phyloP scores from a whole-genome alignment of 768 basidiomycete species.

The Saitozyma sp. region DNA sequence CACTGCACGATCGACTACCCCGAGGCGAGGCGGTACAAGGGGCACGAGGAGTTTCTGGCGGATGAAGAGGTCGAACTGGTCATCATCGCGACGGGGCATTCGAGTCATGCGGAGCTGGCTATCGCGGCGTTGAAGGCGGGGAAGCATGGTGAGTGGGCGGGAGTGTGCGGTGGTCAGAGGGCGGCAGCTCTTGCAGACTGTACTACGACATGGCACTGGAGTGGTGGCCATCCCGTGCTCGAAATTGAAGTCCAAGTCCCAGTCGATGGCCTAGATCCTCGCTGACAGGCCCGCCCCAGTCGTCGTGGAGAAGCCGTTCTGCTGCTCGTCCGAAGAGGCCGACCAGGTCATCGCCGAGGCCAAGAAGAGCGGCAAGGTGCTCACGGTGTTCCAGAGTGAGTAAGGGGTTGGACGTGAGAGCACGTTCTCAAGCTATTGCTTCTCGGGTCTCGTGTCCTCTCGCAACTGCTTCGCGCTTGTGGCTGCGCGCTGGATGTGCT shows the following conservation, averaged over 20 bases:
- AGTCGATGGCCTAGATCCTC: background rate
- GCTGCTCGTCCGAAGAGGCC: conserved; percentile 15
- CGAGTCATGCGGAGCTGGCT: conserved; percentile 13
- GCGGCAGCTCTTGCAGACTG: background rate
- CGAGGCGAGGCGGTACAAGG: conserved; percentile 8
- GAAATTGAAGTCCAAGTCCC: background rate
- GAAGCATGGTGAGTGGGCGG: conserved; percentile 17
- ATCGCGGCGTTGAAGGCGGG: conserved; percentile 17
- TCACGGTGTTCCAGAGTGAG: conserved; percentile 34
- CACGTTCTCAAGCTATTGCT: background rate
- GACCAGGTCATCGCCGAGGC: conserved; percentile 17
- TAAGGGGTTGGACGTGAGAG: too few species aligned
- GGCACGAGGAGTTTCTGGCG: conserved; percentile 12
- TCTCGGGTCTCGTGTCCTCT: too few species aligned
- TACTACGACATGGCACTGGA: too few species aligned
- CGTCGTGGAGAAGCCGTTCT: conserved; percentile 32
- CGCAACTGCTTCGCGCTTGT: too few species aligned
- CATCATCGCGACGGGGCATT: conserved; percentile 4
- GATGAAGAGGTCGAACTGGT: conserved; percentile 24
- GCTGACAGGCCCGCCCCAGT: conserved; percentile 11
- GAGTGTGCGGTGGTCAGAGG: too few species aligned
- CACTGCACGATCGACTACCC: conserved; percentile 14
- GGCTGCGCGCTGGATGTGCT: background rate
- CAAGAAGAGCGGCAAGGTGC: conserved; percentile 21
- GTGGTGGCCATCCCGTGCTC: too few species aligned